Evolutionary conservation across 148 eudicot species (phyloP).

Genomic region (Heliosperma pusillum): DNA sequence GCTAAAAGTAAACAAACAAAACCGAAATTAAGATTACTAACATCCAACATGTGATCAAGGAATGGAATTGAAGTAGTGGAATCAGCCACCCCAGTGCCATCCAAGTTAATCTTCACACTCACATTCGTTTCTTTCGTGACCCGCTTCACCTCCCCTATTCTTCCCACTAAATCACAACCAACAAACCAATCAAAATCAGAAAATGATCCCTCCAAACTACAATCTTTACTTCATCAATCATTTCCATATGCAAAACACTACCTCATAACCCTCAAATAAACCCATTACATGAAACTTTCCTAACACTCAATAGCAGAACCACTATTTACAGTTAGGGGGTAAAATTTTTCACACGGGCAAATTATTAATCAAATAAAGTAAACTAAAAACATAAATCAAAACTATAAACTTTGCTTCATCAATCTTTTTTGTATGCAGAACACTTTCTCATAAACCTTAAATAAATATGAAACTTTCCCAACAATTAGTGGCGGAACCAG

Average conservation of each 20-base stretch:
- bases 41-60: conserved; percentile 97
- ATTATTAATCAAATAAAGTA: not conserved
- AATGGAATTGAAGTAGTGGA: conserved; percentile 81
- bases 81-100: conserved; percentile 80
- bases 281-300: no score
- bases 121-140: conserved; percentile 94
- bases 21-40: conserved; percentile 29
- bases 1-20: not conserved
- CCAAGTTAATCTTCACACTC: conserved; percentile 72
- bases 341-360: not conserved
- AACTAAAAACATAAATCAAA: not conserved
- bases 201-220: not conserved
- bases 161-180: conserved; percentile 31
- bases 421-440: not conserved
- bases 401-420: not conserved
- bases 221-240: not conserved
- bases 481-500: not conserved
- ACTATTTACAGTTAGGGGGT: no score
- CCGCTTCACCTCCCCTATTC: conserved; percentile 85
- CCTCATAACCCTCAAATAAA: no score
- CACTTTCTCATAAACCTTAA: not conserved
- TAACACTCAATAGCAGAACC: not conserved
- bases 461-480: not conserved
- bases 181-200: not conserved
- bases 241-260: not conserved